These are phyloP conservation scores for Mycena rosella DNA, from an alignment of 768 basidiomycete genomes.

Conservation along the genomic window DNA sequence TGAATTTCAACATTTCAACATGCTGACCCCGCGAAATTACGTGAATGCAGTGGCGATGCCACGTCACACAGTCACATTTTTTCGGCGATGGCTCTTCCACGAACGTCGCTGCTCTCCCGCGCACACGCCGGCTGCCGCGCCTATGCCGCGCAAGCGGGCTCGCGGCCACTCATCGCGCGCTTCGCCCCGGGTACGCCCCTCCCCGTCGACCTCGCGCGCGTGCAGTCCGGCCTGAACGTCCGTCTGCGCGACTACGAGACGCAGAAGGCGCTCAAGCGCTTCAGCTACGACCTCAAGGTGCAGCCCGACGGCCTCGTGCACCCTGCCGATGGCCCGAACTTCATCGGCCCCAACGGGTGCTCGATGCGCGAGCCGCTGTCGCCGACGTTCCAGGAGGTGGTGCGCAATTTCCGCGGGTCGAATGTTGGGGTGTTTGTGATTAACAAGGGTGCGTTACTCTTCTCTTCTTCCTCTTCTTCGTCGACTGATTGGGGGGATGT, in stretches of 20 bases:
- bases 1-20: too few relatives aligned
- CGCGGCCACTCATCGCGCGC: not conserved
- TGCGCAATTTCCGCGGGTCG: constrained; percentile 24
- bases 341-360: constrained; percentile 27
- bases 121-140: not conserved
- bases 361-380: constrained; percentile 20
- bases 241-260: constrained; percentile 26
- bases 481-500: not conserved
- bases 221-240: constrained; percentile 20
- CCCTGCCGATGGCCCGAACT: constrained; percentile 8
- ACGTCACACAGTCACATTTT: too few relatives aligned
- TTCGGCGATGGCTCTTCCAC: not conserved
- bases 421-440: constrained; percentile 8
- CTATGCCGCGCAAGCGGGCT: not conserved
- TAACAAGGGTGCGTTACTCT: constrained; percentile 17
- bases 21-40: too few relatives aligned
- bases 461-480: not conserved
- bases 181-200: not conserved
- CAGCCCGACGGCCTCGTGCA: constrained; percentile 11
- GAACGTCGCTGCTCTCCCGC: not conserved
- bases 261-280: constrained; percentile 8
- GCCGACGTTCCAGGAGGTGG: constrained; percentile 24
- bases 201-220: constrained; percentile 22
- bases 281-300: constrained; percentile 25
- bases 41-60: too few relatives aligned